Evolutionary conservation across 2,329 filamentous ascomycete species (phyloP).

Genomic region (Chaetothyriales sp.): DNA sequence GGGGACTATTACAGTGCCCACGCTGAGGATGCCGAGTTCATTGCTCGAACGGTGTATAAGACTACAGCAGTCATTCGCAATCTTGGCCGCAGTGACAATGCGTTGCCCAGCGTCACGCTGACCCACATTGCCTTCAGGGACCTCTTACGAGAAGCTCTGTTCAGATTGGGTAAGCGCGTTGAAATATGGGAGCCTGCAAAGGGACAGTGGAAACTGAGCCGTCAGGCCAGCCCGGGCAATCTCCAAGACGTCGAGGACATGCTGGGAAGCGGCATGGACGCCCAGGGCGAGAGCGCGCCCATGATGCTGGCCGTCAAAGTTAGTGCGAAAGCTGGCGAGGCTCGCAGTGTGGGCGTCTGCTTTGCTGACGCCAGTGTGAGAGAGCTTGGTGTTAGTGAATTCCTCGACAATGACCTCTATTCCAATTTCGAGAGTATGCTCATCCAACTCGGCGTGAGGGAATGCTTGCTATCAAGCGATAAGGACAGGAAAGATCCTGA

Average conservation of each 20-base stretch:
- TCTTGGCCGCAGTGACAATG: constrained; percentile 68
- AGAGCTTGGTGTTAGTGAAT: constrained; percentile 92
- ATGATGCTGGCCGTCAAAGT: constrained; percentile 95
- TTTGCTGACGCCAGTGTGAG: constrained; percentile 95
- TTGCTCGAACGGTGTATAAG: constrained; percentile 68
- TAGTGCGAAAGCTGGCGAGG: constrained; percentile 72
- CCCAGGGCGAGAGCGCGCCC: constrained; percentile 48
- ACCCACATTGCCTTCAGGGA: constrained; percentile 89
- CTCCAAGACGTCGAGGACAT: constrained; percentile 95
- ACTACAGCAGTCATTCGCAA: constrained; percentile 90
- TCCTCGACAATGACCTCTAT: constrained; percentile 96
- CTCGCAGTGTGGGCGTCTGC: constrained; percentile 79
- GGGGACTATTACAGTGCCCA: constrained; percentile 80
- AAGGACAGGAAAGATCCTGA: constrained; percentile 73
- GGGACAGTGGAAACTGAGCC: constrained; percentile 73
- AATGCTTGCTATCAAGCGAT: constrained; percentile 77
- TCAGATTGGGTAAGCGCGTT: constrained; percentile 76
- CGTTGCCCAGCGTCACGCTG: constrained; percentile 90
- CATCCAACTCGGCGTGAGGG: constrained; percentile 90
- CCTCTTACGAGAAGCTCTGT: constrained; percentile 85
- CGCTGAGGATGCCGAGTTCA: constrained; percentile 34
- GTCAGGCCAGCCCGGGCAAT: constrained; percentile 90
- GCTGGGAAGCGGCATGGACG: constrained; percentile 54
- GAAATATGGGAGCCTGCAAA: constrained; percentile 77
- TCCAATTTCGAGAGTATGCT: constrained; percentile 95